Base-by-base conservation (phyloP, 768 basidiomycete species). In the Leucosporidium scottii region DNA sequence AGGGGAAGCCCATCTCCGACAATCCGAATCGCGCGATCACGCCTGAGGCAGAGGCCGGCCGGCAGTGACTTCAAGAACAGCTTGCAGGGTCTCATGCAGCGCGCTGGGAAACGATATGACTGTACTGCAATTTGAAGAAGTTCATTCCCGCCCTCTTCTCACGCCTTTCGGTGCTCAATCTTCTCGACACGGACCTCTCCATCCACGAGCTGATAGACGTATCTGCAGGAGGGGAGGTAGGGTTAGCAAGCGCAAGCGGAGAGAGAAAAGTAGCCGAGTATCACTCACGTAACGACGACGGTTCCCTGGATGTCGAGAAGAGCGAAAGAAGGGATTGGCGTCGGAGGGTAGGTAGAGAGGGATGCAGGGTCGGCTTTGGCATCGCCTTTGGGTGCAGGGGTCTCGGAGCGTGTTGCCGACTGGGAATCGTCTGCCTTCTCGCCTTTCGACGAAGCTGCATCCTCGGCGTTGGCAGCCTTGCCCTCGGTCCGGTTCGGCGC, bases 271-370 rank as follows among this genome's bases (percentile, higher is more conserved):
- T 9, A 20, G 34, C 31, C 12, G 7, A 23, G 59, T 4, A 27
- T 48, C 21, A 98, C 93, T 75, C 96, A 98, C 3, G 94, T 98
- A 31, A 96, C 93, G 44, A 99, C 90, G 13, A 94, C 91, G 3
- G 91, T 86, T 7, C 96, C 96, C 79, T 99, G 96, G 47, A 99
- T 87, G 77, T 98, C 96, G 88, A 99, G 91, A 55, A 98, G 80
- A 1, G 96, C 96, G 75, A 99, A 99, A 3, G 91, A 93, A 0
- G 96, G 94, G 2, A 84, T 91, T 3, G 89, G 86, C 34, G 91
- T 91, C 5, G 91, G 53, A 4, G 64, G 55, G 25, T 56, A 59
- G 36, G n/a, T n/a, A 4, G 36, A 55, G 27, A 34, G 18, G 21
- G 53, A 21, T 3, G 48, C 17, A 3, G 34, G 28, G 2, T 25